These are phyloP conservation scores for Mycena belliarum DNA, from an alignment of 768 basidiomycete species.

Conservation along the genomic window DNA sequence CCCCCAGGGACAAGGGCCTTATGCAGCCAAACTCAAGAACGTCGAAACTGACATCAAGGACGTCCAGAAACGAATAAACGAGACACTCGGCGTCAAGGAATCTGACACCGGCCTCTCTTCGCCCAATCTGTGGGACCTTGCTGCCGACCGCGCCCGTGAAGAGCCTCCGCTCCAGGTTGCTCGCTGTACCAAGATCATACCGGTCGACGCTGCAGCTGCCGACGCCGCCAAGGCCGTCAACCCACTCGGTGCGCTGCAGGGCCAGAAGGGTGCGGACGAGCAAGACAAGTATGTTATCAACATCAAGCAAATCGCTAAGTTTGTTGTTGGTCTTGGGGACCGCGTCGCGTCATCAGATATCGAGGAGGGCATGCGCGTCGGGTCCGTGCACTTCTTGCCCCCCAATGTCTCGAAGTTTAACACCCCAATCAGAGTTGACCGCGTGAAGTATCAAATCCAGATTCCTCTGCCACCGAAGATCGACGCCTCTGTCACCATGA, in stretches of 20 bases:
- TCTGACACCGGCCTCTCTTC: conserved; percentile 96
- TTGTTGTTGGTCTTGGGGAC: conserved; percentile 96
- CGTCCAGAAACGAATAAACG: conserved; percentile 95
- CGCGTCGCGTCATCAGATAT: conserved; percentile 97
- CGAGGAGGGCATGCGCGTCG: conserved; percentile 99
- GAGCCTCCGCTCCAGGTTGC: conserved; percentile 97
- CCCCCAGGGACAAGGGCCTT: conserved; percentile 94
- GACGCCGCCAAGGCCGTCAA: conserved; percentile 80
- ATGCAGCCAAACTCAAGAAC: conserved; percentile 84
- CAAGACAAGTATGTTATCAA: conserved; percentile 99
- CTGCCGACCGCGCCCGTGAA: conserved; percentile 87
- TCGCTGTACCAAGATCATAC: conserved; percentile 97
- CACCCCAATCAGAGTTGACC: conserved; percentile 69
- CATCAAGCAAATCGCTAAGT: conserved; percentile 99
- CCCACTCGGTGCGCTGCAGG: conserved; percentile 72
- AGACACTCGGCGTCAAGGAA: conserved; percentile 98
- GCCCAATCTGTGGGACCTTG: conserved; percentile 96
- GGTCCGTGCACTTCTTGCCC: conserved; percentile 48
- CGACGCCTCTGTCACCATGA: conserved; percentile 99
- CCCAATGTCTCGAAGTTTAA: neutral
- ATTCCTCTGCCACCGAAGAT: conserved; percentile 99
- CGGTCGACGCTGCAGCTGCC: conserved; percentile 72
- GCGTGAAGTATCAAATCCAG: conserved; percentile 97
- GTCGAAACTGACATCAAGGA: conserved; percentile 93
- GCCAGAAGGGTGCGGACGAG: conserved; percentile 96